phyloP scores from a whole-genome alignment of 768 basidiomycete genomes.

The Leccinum arenicola region DNA sequence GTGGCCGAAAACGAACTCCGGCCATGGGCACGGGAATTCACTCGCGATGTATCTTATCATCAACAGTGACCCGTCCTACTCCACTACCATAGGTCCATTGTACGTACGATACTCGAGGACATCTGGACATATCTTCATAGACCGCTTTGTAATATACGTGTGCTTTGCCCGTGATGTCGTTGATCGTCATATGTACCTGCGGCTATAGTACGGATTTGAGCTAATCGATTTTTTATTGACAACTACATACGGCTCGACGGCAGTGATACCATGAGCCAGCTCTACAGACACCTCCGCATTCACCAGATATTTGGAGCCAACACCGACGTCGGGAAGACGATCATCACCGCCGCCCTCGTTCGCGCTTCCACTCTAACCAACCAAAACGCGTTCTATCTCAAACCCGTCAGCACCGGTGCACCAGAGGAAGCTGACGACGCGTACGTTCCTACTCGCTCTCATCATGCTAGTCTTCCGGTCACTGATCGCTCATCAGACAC shows the following conservation, averaged over 20 bases:
- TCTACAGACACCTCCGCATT: conserved; percentile 81
- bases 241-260: conserved; percentile 20
- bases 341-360: conserved; percentile 81
- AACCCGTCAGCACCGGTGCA: conserved; percentile 90
- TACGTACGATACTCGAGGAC: conserved; percentile 19
- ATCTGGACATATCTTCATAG: conserved; percentile 28
- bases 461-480: background rate
- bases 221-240: conserved; percentile 35
- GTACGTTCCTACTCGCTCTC: conserved; percentile 41
- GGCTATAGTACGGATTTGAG: conserved; percentile 8
- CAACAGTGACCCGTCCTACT: conserved; percentile 12
- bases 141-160: background rate
- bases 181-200: conserved; percentile 4
- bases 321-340: conserved; percentile 94
- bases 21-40: conserved; percentile 39
- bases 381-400: conserved; percentile 65
- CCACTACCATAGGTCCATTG: conserved; percentile 12
- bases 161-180: conserved; percentile 4
- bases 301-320: conserved; percentile 96
- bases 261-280: conserved; percentile 59
- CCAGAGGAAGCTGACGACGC: conserved; percentile 78
- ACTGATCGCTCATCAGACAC: conserved; percentile 47
- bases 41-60: conserved; percentile 24
- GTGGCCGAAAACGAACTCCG: conserved; percentile 36
- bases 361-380: conserved; percentile 65